These are phyloP conservation scores for Candida smagusa DNA, from an alignment of 1,139 yeast genomes.

Conservation along the genomic window DNA sequence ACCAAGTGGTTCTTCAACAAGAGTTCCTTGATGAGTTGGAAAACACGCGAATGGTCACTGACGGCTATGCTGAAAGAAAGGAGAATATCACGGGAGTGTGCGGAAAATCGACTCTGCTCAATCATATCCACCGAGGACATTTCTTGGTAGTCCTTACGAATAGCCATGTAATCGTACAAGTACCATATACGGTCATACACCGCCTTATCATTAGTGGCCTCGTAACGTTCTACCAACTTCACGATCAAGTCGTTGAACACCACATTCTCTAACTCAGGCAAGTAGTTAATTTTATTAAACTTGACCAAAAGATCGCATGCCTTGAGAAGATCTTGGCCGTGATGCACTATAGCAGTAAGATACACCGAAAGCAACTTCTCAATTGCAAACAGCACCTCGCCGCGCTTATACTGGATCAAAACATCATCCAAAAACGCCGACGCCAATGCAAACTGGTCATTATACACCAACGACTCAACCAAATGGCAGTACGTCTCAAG, in stretches of 20 bases:
- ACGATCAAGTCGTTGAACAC: slow-evolving; percentile 33
- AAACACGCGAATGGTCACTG: slow-evolving; percentile 36
- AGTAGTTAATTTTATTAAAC: slow-evolving; percentile 30
- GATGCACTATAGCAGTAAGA: slow-evolving; percentile 23
- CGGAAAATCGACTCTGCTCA: slow-evolving; percentile 1
- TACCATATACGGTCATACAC: slow-evolving; percentile 27
- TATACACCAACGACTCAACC: slow-evolving; percentile 49
- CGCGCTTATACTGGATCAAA: slow-evolving; percentile 27
- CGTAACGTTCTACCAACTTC: slow-evolving; percentile 21
- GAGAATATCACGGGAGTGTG: slow-evolving; percentile 28
- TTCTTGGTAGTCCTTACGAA: slow-evolving; percentile 36
- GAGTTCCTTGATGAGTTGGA: slow-evolving; percentile 38
- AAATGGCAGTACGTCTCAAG: slow-evolving; percentile 48
- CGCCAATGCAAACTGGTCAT: slow-evolving; percentile 48
- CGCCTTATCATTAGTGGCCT: slow-evolving; percentile 12
- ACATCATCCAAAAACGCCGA: slow-evolving; percentile 53
- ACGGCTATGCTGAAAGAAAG: slow-evolving; percentile 31
- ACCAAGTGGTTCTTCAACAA: slow-evolving; percentile 33
- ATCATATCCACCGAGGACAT: slow-evolving; percentile 5
- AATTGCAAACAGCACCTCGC: slow-evolving; percentile 13
- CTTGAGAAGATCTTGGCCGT: slow-evolving; percentile 17
- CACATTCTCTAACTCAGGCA: slow-evolving; percentile 37
- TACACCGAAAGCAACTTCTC: slow-evolving; percentile 33
- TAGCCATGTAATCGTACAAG: slow-evolving; percentile 33
- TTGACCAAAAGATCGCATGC: slow-evolving; percentile 27